Percentiles rank a stretch among this genome's conserved stretches.
These are phyloP conservation scores for Marasmius oreades DNA, from an alignment of 1,284 basidiomycete genomes.

Conservation along the genomic window DNA sequence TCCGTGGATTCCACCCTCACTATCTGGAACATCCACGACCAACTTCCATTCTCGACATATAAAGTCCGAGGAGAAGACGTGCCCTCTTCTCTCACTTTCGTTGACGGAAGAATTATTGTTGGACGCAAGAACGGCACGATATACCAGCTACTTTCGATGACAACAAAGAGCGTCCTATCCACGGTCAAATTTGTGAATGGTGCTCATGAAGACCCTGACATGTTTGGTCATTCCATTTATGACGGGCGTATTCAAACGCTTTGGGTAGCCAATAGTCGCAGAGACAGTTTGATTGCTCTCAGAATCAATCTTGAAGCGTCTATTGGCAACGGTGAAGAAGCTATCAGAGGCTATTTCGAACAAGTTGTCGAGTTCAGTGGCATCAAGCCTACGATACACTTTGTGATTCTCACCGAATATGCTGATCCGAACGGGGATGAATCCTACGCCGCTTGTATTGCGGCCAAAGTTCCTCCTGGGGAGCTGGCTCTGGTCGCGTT, in stretches of 20 bases:
- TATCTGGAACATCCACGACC: slow-evolving; percentile 75
- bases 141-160: slow-evolving; percentile 70
- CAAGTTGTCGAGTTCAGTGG: slow-evolving; percentile 78
- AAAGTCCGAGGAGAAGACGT: slow-evolving; percentile 72
- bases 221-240: slow-evolving; percentile 83
- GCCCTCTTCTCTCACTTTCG: slow-evolving; percentile 76
- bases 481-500: slow-evolving; percentile 78
- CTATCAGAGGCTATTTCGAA: slow-evolving; percentile 61
- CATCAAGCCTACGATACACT: slow-evolving; percentile 81
- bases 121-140: slow-evolving; percentile 78
- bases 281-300: slow-evolving; percentile 77
- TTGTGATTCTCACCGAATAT: slow-evolving; percentile 78
- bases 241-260: slow-evolving; percentile 77
- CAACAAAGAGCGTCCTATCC: slow-evolving; percentile 68
- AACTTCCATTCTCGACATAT: slow-evolving; percentile 66
- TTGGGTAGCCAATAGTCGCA: slow-evolving; percentile 79
- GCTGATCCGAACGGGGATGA: slow-evolving; percentile 76
- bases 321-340: slow-evolving; percentile 54
- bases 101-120: slow-evolving; percentile 74
- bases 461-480: slow-evolving; percentile 70
- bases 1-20: slow-evolving; percentile 76
- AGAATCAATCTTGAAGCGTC: slow-evolving; percentile 66
- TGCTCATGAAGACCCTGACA: slow-evolving; percentile 62
- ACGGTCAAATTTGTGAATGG: slow-evolving; percentile 75
- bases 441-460: slow-evolving; percentile 74